Evolutionary conservation across 2,329 filamentous ascomycete genomes (phyloP), one percentile per base, ranked within the genome.

Genomic region (Aspergillus ibericus): DNA sequence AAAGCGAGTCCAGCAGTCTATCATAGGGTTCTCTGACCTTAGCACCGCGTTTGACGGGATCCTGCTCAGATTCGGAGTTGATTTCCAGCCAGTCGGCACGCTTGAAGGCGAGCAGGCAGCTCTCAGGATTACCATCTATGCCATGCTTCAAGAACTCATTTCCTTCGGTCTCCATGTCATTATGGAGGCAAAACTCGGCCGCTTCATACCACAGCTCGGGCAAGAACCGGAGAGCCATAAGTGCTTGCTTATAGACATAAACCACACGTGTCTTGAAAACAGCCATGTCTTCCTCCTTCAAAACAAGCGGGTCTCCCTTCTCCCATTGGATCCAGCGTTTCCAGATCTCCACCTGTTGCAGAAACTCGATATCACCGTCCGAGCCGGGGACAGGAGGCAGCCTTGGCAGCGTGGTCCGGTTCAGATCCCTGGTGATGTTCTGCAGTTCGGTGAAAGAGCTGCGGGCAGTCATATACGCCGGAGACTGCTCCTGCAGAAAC

Each of bases 151-250:
- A 80, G 68, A 98, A 91, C 9, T 91, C 86, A 22, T 89, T 85
- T 10, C 92, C 92, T 59, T 92, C 88, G 46, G 86, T 78, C 36
- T 85, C 82, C 65, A 93, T 78, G 46, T 85, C 85, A 67, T 95
- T 92, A 55, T 89, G 84, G 69, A 92, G 92, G 74, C 91, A 96
- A 86, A 93, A 98, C 64, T 96, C 90, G 0, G 93, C 91, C 9
- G 92, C 93, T 60, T 97, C 92, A 51, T 92, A 93, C 95, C 95
- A 99, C 66, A 97, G 88, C 72, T 96, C 91, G 4, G 95, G 93
- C 85, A 93, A 95, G 76, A 98, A 99, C 52, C 93, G 88, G 56
- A 99, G 80, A 4, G 92, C 89, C 90, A 97, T 96, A 48, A 96
- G 79, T 4, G 93, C 92, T 73, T 97, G 93, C 73, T 92, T 95